Evolutionary conservation across 192 early-diverging fungal species (phyloP).

Genomic region (Podila minutissima): DNA sequence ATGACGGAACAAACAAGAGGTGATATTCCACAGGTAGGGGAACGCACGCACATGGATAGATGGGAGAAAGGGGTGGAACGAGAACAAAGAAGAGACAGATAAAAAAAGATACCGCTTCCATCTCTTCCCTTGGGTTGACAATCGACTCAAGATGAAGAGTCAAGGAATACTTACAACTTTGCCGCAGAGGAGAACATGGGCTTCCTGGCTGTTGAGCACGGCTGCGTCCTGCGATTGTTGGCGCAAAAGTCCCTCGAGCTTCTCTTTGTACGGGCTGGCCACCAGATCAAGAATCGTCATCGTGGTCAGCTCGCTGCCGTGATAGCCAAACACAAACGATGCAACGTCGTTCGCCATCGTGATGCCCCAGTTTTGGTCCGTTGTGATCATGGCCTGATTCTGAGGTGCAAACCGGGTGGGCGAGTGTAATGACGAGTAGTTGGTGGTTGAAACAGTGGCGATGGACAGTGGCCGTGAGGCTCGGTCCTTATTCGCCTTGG

Average conservation of each 20-base stretch:
- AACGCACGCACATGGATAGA: not conserved
- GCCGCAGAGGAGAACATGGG: constrained; percentile 59
- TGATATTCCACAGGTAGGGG: no score
- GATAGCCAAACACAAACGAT: constrained; percentile 62
- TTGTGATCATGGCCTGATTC: constrained; percentile 70
- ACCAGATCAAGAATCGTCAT: constrained; percentile 55
- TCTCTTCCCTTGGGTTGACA: not conserved
- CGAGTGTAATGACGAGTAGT: constrained; percentile 51
- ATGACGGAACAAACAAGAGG: no score
- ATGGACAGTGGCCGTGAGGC: constrained; percentile 33
- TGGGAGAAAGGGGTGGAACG: not conserved
- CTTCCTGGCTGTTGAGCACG: constrained; percentile 32
- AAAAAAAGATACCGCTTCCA: not conserved
- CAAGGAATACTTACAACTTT: constrained; percentile 55
- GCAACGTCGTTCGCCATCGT: constrained; percentile 69
- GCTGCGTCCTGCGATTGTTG: constrained; percentile 32
- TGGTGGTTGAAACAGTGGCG: constrained; percentile 41
- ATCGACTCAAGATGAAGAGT: not conserved
- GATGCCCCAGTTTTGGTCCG: constrained; percentile 57
- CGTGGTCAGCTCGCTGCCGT: constrained; percentile 49
- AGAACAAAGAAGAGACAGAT: not conserved
- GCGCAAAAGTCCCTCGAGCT: constrained; percentile 43
- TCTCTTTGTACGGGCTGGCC: constrained; percentile 56
- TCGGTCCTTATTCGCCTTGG: constrained; percentile 25
- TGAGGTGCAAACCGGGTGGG: constrained; percentile 67